phyloP scores from a whole-genome alignment of 768 basidiomycete species.

The Lepiota brunneoincarnata region DNA sequence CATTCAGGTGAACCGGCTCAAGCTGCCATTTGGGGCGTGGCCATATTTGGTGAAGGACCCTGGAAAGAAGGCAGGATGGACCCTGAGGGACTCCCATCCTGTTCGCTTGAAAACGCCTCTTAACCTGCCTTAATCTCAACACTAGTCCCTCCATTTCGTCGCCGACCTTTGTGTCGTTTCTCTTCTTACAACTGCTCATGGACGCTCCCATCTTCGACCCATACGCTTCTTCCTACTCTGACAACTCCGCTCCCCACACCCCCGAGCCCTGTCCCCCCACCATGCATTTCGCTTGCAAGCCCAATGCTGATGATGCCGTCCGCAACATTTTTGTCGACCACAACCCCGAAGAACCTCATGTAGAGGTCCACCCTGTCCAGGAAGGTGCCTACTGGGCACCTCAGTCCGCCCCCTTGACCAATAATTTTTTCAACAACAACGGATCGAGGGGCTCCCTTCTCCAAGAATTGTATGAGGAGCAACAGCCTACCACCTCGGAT shows the following conservation, averaged over 20 bases:
- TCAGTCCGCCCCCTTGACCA: slow-evolving; percentile 27
- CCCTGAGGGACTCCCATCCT: slow-evolving; percentile 8
- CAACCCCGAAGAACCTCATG: slow-evolving; percentile 38
- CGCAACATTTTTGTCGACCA: slow-evolving; percentile 50
- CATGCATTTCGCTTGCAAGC: slow-evolving; percentile 27
- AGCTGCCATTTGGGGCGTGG: background rate
- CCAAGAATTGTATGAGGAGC: slow-evolving; percentile 64
- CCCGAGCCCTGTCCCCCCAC: slow-evolving; percentile 37
- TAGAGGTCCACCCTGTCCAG: slow-evolving; percentile 37
- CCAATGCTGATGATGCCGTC: slow-evolving; percentile 40
- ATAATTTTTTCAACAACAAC: slow-evolving; percentile 24
- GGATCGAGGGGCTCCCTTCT: slow-evolving; percentile 54
- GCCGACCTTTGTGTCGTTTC: slow-evolving; percentile 9
- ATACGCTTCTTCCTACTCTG: slow-evolving; percentile 62
- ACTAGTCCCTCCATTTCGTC: slow-evolving; percentile 6
- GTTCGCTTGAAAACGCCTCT: slow-evolving; percentile 8
- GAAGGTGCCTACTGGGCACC: slow-evolving; percentile 32
- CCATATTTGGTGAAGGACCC: background rate
- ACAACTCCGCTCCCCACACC: slow-evolving; percentile 69
- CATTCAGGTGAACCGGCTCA: background rate
- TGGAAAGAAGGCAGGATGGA: background rate
- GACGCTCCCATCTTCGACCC: slow-evolving; percentile 53
- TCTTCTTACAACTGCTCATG: slow-evolving; percentile 27
- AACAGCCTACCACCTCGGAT: slow-evolving; percentile 4
- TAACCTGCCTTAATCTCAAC: slow-evolving; percentile 9